These are phyloP conservation scores for Pseudonectria foliicola DNA, from an alignment of 2,329 filamentous ascomycete species.

Conservation along the genomic window DNA sequence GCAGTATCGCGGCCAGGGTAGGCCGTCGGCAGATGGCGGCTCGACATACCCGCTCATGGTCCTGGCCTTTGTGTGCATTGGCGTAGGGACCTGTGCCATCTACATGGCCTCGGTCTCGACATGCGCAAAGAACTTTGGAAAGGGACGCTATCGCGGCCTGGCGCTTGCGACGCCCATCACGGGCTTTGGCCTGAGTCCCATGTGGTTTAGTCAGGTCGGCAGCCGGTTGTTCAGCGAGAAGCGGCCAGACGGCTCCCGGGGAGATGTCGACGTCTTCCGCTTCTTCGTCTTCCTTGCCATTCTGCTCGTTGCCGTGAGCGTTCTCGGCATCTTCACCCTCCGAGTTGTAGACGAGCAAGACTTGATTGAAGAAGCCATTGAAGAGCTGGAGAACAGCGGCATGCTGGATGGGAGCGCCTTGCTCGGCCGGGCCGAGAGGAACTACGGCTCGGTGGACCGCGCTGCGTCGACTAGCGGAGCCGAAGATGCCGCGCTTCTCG, in stretches of 20 bases:
- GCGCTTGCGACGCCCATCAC: conserved; percentile 88
- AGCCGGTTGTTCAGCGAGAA: conserved; percentile 69
- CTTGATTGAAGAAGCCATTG: conserved; percentile 82
- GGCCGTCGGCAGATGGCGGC: conserved; percentile 36
- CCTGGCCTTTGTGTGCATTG: conserved; percentile 73
- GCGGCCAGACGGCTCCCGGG: conserved; percentile 52
- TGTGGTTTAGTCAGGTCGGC: conserved; percentile 91
- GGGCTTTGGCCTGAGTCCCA: conserved; percentile 84
- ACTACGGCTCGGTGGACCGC: conserved; percentile 57
- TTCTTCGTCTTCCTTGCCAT: conserved; percentile 83
- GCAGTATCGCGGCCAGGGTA: conserved; percentile 34
- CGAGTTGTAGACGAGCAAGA: conserved; percentile 77
- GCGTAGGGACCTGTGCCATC: conserved; percentile 78
- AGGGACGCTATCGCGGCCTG: conserved; percentile 77
- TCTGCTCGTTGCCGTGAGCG: conserved; percentile 62
- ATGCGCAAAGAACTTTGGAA: conserved; percentile 96
- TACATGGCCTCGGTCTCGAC: conserved; percentile 90
- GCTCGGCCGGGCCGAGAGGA: conserved; percentile 48
- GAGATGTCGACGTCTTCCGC: conserved; percentile 66
- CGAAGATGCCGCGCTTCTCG: conserved; percentile 35
- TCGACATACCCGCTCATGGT: conserved; percentile 82
- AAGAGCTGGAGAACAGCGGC: conserved; percentile 85
- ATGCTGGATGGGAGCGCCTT: conserved; percentile 69
- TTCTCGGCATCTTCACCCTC: conserved; percentile 67
- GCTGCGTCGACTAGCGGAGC: conserved; percentile 37